Evolutionary conservation across 2,329 filamentous ascomycete genomes (phyloP).

Genomic region (Monilinia fructicola): DNA sequence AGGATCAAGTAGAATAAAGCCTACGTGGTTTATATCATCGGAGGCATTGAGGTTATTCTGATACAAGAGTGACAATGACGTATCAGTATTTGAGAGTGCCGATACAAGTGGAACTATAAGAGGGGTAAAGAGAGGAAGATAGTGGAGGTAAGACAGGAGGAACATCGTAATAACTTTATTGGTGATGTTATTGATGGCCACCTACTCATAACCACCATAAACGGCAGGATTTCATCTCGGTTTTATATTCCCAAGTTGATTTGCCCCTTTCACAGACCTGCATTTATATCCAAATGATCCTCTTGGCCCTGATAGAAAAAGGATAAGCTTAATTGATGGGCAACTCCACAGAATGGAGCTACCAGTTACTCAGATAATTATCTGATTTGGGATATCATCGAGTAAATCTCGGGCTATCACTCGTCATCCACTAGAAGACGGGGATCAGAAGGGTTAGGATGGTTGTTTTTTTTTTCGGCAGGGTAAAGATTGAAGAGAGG

Average conservation of each 20-base stretch:
- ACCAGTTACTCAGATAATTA: too few species aligned
- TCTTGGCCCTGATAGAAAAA: too few species aligned
- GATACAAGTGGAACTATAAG: background rate
- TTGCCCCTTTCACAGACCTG: background rate
- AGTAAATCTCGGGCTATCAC: too few species aligned
- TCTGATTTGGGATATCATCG: too few species aligned
- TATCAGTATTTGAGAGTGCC: constrained; percentile 41
- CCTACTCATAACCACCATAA: background rate
- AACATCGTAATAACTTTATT: constrained; percentile 6
- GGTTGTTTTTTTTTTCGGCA: too few species aligned
- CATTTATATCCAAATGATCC: background rate
- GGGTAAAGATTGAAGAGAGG: too few species aligned
- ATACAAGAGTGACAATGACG: constrained; percentile 51
- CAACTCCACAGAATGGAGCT: too few species aligned
- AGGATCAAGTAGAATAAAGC: constrained; percentile 51
- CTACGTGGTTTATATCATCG: constrained; percentile 53
- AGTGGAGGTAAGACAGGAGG: background rate
- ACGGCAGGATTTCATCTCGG: background rate
- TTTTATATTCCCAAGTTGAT: background rate
- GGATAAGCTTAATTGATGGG: too few species aligned
- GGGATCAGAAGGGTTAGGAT: too few species aligned
- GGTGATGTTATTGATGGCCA: too few species aligned
- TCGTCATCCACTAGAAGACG: too few species aligned
- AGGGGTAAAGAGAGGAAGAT: background rate
- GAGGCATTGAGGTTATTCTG: constrained; percentile 56